Base-by-base conservation (phyloP, 176 grass and related monocot species). In the Eragrostis curvula region DNA sequence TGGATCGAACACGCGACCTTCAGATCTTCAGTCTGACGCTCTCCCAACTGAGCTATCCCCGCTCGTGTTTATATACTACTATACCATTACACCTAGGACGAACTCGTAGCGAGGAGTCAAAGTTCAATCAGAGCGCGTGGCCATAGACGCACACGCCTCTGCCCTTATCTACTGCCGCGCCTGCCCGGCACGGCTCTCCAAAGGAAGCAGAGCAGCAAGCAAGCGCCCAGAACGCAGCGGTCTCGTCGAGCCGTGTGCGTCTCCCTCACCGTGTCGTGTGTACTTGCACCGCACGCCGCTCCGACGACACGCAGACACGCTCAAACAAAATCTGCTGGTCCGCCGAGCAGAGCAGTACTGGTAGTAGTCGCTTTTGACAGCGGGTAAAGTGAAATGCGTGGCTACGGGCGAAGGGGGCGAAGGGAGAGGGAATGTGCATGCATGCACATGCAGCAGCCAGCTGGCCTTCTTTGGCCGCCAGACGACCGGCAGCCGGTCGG, bases 1-100 rank as follows among this genome's bases (percentile, higher is more conserved):
- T 93, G 90, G 94, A 96, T 96, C 83, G 88, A 98, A 98, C 88
- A 95, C 90, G 75, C 88, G 90, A 87, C 92, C 90, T 98, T 98
- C 90, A 88, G 82, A 98, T 95, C 92, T 95, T 98, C 96, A 93
- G 92, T 93, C 90, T 93, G 87, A 92, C 90, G 80, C 78, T 97
- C 82, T 88, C 94, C 94, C 90, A 97, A 91, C 90, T 96, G 94
- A 96, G 88, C 94, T 97, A 97, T 91, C 94, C 90, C 86, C 86
- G 88, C 86, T 30, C 16, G 0, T 8, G 15, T 9, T 45, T 7
- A 45, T 45, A 45, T 45, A n/a, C n/a, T 45, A 5, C 1, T 45
- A 45, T 45, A 36, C n/a, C n/a, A 36, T 45, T 45, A n/a, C n/a
- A n/a, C n/a, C n/a, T 45, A 45, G 3, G 1, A 45, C 8, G 8